Conservation (phyloP, 129 eudicot genomes). For the Escallonia rubra region DNA sequence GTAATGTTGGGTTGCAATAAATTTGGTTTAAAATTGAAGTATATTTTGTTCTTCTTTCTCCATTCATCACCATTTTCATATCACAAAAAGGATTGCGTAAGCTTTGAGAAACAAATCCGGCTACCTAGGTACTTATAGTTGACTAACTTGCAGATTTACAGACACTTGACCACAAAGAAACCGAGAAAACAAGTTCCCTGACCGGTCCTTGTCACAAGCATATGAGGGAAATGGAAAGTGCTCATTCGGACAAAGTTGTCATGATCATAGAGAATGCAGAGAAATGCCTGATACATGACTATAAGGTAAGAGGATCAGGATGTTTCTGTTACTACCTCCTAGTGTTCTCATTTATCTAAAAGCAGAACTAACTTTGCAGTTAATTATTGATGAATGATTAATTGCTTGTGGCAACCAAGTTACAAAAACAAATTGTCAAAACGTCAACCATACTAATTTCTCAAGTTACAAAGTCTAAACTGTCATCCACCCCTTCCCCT, state of each 20-base stretch:
- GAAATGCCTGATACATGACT: slow-evolving; percentile 43
- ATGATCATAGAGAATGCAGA: slow-evolving; percentile 55
- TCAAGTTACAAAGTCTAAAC: too few species aligned
- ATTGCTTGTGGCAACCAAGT: too few species aligned
- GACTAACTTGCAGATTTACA: slow-evolving; percentile 28
- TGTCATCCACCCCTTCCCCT: too few species aligned
- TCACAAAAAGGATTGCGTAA: too few species aligned
- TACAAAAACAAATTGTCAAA: neutral
- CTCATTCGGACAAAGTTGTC: slow-evolving; percentile 34
- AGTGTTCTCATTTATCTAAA: neutral
- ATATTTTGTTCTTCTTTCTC: neutral
- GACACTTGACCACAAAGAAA: slow-evolving; percentile 28
- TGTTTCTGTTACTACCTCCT: neutral
- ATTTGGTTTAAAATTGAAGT: neutral
- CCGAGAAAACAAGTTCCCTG: slow-evolving; percentile 25
- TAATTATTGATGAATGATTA: neutral
- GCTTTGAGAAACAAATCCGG: too few species aligned
- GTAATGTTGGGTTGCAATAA: slow-evolving; percentile 18
- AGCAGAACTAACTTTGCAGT: neutral
- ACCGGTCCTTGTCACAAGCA: slow-evolving; percentile 30
- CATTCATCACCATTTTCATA: neutral
- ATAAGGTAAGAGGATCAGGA: slow-evolving; percentile 35
- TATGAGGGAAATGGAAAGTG: slow-evolving; percentile 36
- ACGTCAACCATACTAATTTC: neutral
- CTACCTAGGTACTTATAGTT: neutral